A percentile compares a stretch with the other conserved stretches of the same genome.
Conservation (phyloP, 2,329 filamentous ascomycete genomes). For the Didymosphaeria variabile region DNA sequence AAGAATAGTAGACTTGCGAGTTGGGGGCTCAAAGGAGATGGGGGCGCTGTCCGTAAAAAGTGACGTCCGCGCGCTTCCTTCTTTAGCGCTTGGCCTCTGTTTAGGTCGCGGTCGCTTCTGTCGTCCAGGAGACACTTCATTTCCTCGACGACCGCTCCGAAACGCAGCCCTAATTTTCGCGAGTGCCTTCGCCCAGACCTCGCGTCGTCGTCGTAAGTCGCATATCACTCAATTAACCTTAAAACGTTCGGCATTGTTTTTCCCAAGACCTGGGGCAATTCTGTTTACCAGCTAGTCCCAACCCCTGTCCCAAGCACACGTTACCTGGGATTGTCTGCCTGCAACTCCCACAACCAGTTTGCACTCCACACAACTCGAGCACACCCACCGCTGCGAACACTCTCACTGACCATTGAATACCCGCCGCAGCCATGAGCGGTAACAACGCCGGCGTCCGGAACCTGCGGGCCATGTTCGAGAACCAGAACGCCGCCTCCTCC, state of each 20-base stretch:
- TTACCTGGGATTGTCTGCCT: constrained; percentile 13
- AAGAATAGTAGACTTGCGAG: neutral
- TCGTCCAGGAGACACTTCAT: constrained; percentile 18
- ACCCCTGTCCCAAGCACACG: constrained; percentile 27
- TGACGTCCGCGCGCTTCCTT: constrained; percentile 7
- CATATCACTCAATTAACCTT: constrained; percentile 23
- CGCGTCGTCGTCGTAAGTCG: constrained; percentile 21
- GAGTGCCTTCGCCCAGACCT: neutral
- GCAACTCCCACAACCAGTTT: constrained; percentile 13
- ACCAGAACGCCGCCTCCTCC: constrained; percentile 43
- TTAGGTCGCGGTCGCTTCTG: constrained; percentile 14
- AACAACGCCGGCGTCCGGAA: constrained; percentile 56
- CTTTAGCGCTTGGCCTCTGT: constrained; percentile 12
- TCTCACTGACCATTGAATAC: constrained; percentile 38
- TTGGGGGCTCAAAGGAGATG: neutral
- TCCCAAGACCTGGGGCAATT: constrained; percentile 30
- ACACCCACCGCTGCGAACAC: constrained; percentile 25
- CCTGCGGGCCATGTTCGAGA: constrained; percentile 61
- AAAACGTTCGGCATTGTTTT: constrained; percentile 24
- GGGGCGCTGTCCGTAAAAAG: neutral
- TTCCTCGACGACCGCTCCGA: neutral
- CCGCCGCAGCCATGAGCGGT: constrained; percentile 56
- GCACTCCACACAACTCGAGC: constrained; percentile 13
- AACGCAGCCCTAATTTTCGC: constrained; percentile 11
- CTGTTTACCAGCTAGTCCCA: constrained; percentile 23